These are phyloP conservation scores for Avena atlantica DNA, from an alignment of 176 grass and related monocot species.

Conservation along the genomic window DNA sequence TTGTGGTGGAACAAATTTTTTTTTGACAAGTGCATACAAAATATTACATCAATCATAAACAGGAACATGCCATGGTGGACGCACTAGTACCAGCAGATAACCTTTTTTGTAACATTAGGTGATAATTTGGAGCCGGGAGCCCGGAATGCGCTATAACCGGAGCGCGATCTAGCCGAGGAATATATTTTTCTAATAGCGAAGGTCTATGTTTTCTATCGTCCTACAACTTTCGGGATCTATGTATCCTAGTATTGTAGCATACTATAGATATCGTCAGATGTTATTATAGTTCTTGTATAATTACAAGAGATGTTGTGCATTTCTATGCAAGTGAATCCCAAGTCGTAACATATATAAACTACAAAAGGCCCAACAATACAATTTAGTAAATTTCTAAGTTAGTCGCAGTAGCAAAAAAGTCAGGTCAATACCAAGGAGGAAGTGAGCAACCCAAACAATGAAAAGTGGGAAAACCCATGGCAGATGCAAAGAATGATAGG, in stretches of 20 bases:
- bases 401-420: neutral
- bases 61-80: neutral
- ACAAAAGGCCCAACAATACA: neutral
- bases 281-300: neutral
- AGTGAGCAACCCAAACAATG: neutral
- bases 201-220: neutral
- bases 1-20: neutral
- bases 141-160: neutral
- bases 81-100: neutral
- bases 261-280: neutral
- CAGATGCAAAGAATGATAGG: neutral
- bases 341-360: neutral
- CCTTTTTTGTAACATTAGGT: neutral
- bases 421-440: neutral
- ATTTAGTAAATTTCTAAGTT: neutral
- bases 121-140: neutral
- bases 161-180: neutral
- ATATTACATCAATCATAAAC: neutral
- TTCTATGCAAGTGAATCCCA: constrained; percentile 11
- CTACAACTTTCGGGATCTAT: neutral
- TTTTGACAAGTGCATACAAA: neutral
- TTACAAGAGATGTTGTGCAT: neutral
- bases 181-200: neutral
- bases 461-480: neutral
- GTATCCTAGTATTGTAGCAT: neutral